A percentile compares a stretch with the other conserved stretches of the same genome.
These are phyloP conservation scores for Collariella sp. DNA, from an alignment of 495 filamentous ascomycete species.

Conservation along the genomic window DNA sequence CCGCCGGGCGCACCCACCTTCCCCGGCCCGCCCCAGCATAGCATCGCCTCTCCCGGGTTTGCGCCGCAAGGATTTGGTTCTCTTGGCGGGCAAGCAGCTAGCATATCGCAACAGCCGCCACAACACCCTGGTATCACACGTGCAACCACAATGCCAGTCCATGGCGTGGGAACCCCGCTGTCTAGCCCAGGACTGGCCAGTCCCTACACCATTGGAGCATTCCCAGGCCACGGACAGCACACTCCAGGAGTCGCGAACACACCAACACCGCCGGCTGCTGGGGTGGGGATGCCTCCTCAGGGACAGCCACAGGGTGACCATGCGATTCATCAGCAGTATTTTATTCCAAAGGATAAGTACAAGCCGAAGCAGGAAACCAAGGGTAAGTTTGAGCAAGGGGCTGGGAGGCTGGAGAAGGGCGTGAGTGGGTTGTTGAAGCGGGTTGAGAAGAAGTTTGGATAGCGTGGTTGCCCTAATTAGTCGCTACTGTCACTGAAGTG, in stretches of 20 bases:
- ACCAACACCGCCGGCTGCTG: conserved; percentile 20
- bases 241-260: conserved; percentile 31
- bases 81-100: conserved; percentile 23
- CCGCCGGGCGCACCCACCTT: conserved; percentile 31
- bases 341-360: conserved; percentile 56
- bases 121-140: conserved; percentile 34
- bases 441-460: conserved; percentile 75
- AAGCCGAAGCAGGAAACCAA: conserved; percentile 44
- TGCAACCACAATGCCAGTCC: conserved; percentile 35
- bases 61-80: conserved; percentile 32
- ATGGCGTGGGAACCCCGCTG: conserved; percentile 18
- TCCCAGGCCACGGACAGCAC: conserved; percentile 22
- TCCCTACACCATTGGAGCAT: conserved; percentile 33
- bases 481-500: neutral
- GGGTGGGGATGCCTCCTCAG: conserved; percentile 17
- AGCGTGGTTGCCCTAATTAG: neutral
- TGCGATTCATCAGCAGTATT: conserved; percentile 65
- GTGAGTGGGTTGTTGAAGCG: conserved; percentile 78
- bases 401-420: conserved; percentile 64
- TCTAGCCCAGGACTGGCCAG: conserved; percentile 25
- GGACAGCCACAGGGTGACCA: conserved; percentile 40
- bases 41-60: conserved; percentile 33
- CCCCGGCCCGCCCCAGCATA: conserved; percentile 33
- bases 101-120: conserved; percentile 9
- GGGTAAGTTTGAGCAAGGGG: conserved; percentile 58